phyloP scores from a whole-genome alignment of 2,329 filamentous ascomycete species.

The Didymella keratinophila region DNA sequence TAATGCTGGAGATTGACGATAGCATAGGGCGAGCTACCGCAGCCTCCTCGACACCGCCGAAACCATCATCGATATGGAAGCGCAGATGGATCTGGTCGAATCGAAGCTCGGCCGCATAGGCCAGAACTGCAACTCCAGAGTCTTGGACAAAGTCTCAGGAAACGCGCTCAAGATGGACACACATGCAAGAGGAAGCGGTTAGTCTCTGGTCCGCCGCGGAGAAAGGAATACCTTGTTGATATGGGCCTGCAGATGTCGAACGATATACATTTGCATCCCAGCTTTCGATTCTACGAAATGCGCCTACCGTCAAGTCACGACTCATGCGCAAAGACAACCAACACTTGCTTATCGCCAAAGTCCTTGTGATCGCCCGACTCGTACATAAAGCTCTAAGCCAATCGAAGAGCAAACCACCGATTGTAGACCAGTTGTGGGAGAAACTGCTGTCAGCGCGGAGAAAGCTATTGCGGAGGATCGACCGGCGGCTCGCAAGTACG shows the following conservation, averaged over 20 bases:
- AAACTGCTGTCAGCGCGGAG: conserved; percentile 68
- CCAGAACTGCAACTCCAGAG: conserved; percentile 75
- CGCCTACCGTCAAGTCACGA: conserved; percentile 61
- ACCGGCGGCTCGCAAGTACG: conserved; percentile 58
- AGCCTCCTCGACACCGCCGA: conserved; percentile 91
- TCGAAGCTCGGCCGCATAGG: conserved; percentile 75
- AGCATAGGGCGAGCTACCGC: conserved; percentile 72
- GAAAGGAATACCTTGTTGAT: conserved; percentile 25
- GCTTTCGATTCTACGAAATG: conserved; percentile 65
- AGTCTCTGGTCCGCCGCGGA: conserved; percentile 28
- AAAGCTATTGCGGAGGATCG: conserved; percentile 70
- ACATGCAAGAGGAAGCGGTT: conserved; percentile 52
- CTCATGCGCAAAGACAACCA: conserved; percentile 61
- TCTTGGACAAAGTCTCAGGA: conserved; percentile 70
- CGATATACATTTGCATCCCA: conserved; percentile 62
- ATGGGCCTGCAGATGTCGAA: conserved; percentile 48
- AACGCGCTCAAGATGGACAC: conserved; percentile 63
- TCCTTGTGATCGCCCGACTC: conserved; percentile 76
- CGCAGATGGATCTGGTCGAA: conserved; percentile 78
- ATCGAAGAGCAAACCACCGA: conserved; percentile 54
- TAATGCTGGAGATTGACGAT: too few species aligned
- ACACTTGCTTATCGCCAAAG: conserved; percentile 66
- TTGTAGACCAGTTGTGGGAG: conserved; percentile 70
- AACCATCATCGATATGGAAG: conserved; percentile 89
- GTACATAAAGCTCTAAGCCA: conserved; percentile 76